phyloP scores from a whole-genome alignment of 495 filamentous ascomycete species.

The Xylaria acuta region DNA sequence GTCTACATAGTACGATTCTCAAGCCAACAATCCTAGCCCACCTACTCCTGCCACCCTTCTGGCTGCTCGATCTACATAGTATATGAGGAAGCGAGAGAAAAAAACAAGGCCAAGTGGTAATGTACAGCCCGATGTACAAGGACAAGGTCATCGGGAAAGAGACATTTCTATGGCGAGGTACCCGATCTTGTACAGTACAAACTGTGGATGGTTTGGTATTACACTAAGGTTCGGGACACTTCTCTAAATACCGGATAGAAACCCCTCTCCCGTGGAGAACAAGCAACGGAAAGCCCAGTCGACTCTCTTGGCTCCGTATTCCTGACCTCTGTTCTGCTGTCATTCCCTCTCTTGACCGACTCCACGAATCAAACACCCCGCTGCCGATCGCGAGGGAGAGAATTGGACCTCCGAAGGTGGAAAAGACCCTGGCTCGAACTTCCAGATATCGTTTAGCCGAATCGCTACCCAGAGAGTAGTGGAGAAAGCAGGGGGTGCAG shows the following conservation, averaged over 20 bases:
- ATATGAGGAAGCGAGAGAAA: not conserved
- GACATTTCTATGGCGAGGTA: not conserved
- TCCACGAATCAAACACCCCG: slow-evolving; percentile 17
- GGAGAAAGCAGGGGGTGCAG: slow-evolving; percentile 20
- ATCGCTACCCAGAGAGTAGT: slow-evolving; percentile 15
- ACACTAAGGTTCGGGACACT: not conserved
- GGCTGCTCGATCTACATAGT: not conserved
- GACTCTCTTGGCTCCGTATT: not conserved
- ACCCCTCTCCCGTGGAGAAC: not conserved
- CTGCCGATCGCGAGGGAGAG: slow-evolving; percentile 10
- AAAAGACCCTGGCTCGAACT: slow-evolving; percentile 18
- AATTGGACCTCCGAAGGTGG: not conserved
- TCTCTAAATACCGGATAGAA: not conserved
- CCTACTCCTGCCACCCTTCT: no score
- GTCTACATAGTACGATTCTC: not conserved
- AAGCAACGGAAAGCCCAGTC: not conserved
- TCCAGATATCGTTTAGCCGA: slow-evolving; percentile 18
- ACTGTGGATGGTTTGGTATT: not conserved
- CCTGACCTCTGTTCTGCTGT: not conserved
- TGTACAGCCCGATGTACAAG: not conserved
- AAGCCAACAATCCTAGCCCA: not conserved
- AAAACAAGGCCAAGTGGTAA: not conserved
- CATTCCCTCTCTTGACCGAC: slow-evolving; percentile 14
- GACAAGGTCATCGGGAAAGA: slow-evolving; percentile 10
- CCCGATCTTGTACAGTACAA: not conserved